phyloP scores from a whole-genome alignment of 352 stramenopile genomes.

The Elongisporangium anandrum region DNA sequence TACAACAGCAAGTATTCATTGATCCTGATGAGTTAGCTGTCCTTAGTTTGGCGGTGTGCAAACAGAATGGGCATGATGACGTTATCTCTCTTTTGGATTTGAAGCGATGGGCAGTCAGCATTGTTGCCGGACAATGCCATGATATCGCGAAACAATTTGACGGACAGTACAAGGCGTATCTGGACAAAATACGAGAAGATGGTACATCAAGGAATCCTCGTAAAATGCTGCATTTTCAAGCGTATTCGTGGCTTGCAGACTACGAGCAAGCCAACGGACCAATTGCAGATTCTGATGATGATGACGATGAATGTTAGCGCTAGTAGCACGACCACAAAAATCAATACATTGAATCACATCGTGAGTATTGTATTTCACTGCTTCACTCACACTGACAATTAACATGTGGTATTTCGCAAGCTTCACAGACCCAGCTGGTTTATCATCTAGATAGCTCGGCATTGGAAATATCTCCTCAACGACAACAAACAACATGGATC shows the following conservation, averaged over 20 bases:
- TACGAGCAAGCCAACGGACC: neutral
- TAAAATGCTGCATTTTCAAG: neutral
- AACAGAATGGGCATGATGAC: slow-evolving; percentile 26
- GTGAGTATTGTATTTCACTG: neutral
- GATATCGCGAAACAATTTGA: neutral
- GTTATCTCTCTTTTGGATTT: slow-evolving; percentile 11
- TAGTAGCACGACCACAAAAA: neutral
- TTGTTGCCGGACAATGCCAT: neutral
- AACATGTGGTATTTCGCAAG: neutral
- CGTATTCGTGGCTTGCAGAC: neutral
- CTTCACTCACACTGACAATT: neutral
- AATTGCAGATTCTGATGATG: neutral
- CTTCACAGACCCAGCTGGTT: neutral
- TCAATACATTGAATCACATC: neutral
- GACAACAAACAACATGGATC: neutral
- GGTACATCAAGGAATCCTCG: neutral
- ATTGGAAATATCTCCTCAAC: neutral
- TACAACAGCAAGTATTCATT: slow-evolving; percentile 31
- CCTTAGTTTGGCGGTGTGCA: slow-evolving; percentile 33
- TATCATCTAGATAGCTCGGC: neutral
- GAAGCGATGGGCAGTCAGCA: neutral
- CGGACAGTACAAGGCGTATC: neutral
- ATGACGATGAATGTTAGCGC: neutral
- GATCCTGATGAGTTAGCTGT: slow-evolving; percentile 40
- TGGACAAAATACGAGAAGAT: neutral